Percentiles rank a stretch among this genome's conserved stretches.
Conservation (phyloP, 768 basidiomycete species). For the Serpula lacrymans region DNA sequence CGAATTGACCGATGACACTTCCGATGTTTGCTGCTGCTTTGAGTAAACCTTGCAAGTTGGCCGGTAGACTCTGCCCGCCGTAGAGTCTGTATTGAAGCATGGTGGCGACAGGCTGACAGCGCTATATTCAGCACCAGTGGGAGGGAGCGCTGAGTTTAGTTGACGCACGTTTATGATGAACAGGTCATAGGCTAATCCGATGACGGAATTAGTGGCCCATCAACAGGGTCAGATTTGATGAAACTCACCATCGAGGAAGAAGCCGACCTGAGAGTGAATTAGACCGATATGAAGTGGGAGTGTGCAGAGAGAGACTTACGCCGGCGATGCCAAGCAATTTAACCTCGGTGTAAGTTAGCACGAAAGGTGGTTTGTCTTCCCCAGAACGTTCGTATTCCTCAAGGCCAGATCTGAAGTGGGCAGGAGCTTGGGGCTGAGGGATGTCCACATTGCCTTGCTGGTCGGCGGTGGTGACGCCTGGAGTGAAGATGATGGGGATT, state of each 20-base stretch:
- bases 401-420: constrained; percentile 10
- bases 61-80: constrained; percentile 46
- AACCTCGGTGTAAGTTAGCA: constrained; percentile 44
- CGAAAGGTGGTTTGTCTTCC: constrained; percentile 33
- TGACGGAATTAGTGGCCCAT: constrained; percentile 2
- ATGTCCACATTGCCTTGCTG: no score
- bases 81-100: constrained; percentile 68
- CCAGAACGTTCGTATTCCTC: constrained; percentile 26
- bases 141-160: no score
- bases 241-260: constrained; percentile 63
- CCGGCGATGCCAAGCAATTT: constrained; percentile 63
- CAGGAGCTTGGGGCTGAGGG: no score
- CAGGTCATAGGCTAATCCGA: constrained; percentile 59
- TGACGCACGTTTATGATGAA: constrained; percentile 63
- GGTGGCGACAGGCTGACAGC: constrained; percentile 53
- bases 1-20: constrained; percentile 66
- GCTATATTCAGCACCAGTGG: neutral
- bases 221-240: neutral
- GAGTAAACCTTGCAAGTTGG: constrained; percentile 56
- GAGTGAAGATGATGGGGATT: no score
- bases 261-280: constrained; percentile 47
- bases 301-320: constrained; percentile 29
- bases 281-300: constrained; percentile 1
- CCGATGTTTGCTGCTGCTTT: constrained; percentile 72
- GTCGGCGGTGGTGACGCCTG: no score